Evolutionary conservation across 1,284 basidiomycete species (phyloP).

Genomic region (Puccinia polysora): DNA sequence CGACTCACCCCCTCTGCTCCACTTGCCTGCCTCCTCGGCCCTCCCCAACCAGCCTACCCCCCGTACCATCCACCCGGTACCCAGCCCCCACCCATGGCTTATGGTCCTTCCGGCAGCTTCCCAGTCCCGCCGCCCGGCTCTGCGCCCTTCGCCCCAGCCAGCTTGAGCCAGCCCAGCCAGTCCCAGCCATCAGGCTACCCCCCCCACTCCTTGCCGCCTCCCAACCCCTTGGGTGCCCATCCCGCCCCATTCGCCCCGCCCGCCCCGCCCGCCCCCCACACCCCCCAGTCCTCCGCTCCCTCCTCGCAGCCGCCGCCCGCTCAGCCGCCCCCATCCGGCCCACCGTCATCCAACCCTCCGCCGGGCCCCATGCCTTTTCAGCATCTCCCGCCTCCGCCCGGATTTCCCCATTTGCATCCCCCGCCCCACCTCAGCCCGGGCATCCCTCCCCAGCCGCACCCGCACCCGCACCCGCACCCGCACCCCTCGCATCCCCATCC

Average conservation of each 20-base stretch:
- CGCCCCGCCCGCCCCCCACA: background rate
- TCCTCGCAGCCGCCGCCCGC: background rate
- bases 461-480: conserved; percentile 22
- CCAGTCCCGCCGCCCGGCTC: conserved; percentile 9
- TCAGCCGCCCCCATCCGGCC: background rate
- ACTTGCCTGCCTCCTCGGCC: conserved; percentile 1
- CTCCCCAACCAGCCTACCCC: conserved; percentile 19
- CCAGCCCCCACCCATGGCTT: conserved; percentile 25
- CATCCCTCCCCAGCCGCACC: conserved; percentile 26
- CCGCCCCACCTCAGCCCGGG: conserved; percentile 17
- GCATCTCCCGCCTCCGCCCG: conserved; percentile 36
- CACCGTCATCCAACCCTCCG: conserved; percentile 7
- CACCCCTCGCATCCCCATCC: background rate
- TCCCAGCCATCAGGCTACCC: conserved; percentile 16
- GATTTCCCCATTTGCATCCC: conserved; percentile 39
- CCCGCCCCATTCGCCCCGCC: conserved; percentile 10
- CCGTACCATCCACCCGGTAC: conserved; percentile 23
- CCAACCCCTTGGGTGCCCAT: background rate
- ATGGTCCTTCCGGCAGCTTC: conserved; percentile 7
- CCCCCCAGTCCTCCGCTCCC: conserved; percentile 20
- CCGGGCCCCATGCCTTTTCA: conserved; percentile 11
- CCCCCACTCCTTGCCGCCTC: background rate
- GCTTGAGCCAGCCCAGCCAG: conserved; percentile 12
- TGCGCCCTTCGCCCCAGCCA: conserved; percentile 15
- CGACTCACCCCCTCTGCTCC: conserved; percentile 9